Conservation (phyloP, 768 basidiomycete species). For the Steccherinum ochraceum region DNA sequence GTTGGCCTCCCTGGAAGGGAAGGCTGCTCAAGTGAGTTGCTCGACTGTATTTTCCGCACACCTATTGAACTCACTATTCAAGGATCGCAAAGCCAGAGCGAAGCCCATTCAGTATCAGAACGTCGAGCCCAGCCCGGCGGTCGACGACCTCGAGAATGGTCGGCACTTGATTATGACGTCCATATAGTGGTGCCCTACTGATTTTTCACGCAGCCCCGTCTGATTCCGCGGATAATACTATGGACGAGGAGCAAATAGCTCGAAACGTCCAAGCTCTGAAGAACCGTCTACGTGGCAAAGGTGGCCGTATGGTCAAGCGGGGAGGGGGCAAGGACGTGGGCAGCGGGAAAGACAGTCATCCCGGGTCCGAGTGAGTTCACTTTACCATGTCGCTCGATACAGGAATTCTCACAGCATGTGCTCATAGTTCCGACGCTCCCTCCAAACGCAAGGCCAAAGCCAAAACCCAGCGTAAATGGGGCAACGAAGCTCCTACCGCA, state of each 20-base stretch:
- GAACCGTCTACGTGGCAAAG: slow-evolving; percentile 71
- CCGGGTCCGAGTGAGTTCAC: slow-evolving; percentile 62
- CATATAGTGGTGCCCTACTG: too few species aligned
- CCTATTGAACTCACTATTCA: background rate
- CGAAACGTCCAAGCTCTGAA: slow-evolving; percentile 90
- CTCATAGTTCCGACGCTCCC: slow-evolving; percentile 53
- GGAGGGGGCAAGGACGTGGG: slow-evolving; percentile 39
- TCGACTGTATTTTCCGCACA: background rate
- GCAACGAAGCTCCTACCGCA: slow-evolving; percentile 70
- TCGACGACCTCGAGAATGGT: slow-evolving; percentile 57
- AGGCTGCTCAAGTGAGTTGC: slow-evolving; percentile 54
- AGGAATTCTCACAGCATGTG: background rate
- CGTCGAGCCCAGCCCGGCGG: slow-evolving; percentile 38
- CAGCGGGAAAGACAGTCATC: slow-evolving; percentile 54
- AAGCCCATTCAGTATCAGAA: slow-evolving; percentile 32
- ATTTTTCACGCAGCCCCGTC: slow-evolving; percentile 39
- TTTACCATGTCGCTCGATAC: background rate
- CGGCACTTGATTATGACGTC: too few species aligned
- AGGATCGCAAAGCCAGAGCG: slow-evolving; percentile 73
- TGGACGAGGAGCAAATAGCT: slow-evolving; percentile 87
- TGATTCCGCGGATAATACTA: slow-evolving; percentile 41
- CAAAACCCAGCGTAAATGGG: slow-evolving; percentile 87
- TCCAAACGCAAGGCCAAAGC: slow-evolving; percentile 47
- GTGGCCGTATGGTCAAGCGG: slow-evolving; percentile 51
- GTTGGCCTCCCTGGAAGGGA: slow-evolving; percentile 66